These are phyloP conservation scores for Arthrobotrys megalospora DNA, from an alignment of 2,329 filamentous ascomycete genomes.

Conservation along the genomic window DNA sequence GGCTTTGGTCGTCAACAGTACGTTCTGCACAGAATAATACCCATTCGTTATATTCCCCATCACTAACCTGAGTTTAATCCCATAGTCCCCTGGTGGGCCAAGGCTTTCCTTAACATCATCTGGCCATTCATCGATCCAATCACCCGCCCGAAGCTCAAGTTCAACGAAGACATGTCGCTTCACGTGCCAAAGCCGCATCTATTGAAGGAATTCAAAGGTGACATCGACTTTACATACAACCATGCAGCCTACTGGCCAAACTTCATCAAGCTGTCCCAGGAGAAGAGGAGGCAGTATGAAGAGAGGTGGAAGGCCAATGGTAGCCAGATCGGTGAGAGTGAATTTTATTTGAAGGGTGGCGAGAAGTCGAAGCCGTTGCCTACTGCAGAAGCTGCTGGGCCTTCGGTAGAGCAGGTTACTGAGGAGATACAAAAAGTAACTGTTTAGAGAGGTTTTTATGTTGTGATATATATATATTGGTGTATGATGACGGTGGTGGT, in stretches of 20 bases:
- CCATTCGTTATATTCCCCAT: not conserved
- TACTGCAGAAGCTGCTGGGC: conserved; percentile 25
- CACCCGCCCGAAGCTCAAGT: conserved; percentile 95
- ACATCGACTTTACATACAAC: conserved; percentile 91
- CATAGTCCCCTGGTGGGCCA: conserved; percentile 87
- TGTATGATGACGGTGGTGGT: not conserved
- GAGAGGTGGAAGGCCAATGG: conserved; percentile 85
- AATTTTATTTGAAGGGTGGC: conserved; percentile 87
- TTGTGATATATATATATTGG: conserved; percentile 7
- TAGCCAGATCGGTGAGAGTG: conserved; percentile 85
- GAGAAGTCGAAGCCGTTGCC: conserved; percentile 66
- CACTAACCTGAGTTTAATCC: conserved; percentile 31
- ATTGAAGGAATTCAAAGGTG: conserved; percentile 82
- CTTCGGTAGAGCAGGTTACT: conserved; percentile 46
- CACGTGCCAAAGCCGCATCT: conserved; percentile 88
- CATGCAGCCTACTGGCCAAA: conserved; percentile 91
- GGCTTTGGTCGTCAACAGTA: conserved; percentile 90
- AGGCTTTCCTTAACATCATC: conserved; percentile 94
- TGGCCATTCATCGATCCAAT: conserved; percentile 95
- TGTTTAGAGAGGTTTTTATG: conserved; percentile 10
- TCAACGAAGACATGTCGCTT: conserved; percentile 89
- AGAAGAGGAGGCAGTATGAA: conserved; percentile 75
- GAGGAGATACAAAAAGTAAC: conserved; percentile 50
- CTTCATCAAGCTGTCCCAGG: conserved; percentile 78
- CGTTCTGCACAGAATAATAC: conserved; percentile 64